These are phyloP conservation scores for Chlorella sp. DNA, from an alignment of 139 green algal genomes.

Conservation along the genomic window DNA sequence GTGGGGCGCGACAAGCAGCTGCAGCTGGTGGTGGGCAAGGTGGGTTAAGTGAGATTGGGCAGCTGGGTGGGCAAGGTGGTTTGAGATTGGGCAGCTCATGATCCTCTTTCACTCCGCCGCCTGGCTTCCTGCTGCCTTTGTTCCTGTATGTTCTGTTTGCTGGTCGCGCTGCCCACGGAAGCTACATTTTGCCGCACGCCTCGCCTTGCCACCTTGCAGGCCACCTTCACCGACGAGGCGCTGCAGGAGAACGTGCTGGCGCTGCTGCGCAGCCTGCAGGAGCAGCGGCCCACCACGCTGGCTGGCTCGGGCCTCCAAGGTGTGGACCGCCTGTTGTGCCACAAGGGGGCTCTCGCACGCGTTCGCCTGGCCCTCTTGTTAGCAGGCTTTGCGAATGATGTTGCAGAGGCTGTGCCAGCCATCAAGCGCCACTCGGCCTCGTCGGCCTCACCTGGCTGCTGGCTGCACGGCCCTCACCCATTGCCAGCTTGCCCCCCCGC, in stretches of 20 bases:
- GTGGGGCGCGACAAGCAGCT: constrained; percentile 69
- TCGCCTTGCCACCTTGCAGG: not conserved
- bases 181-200: not conserved
- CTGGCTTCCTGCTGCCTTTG: not conserved
- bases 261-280: not conserved
- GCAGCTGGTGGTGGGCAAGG: constrained; percentile 66
- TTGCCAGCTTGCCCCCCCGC: not conserved
- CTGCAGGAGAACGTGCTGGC: not conserved
- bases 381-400: no score
- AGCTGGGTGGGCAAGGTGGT: not conserved
- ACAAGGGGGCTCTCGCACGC: not conserved
- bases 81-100: not conserved
- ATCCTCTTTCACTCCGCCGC: not conserved
- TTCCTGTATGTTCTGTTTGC: no score
- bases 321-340: not conserved
- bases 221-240: not conserved
- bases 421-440: not conserved
- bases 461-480: not conserved
- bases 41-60: no score
- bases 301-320: not conserved
- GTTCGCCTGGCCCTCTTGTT: no score
- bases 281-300: not conserved
- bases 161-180: not conserved
- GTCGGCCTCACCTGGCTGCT: not conserved
- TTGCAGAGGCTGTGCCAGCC: not conserved